Evolutionary conservation across 306 rosid genomes (phyloP).

Genomic region (Mimosa bimucronata): DNA sequence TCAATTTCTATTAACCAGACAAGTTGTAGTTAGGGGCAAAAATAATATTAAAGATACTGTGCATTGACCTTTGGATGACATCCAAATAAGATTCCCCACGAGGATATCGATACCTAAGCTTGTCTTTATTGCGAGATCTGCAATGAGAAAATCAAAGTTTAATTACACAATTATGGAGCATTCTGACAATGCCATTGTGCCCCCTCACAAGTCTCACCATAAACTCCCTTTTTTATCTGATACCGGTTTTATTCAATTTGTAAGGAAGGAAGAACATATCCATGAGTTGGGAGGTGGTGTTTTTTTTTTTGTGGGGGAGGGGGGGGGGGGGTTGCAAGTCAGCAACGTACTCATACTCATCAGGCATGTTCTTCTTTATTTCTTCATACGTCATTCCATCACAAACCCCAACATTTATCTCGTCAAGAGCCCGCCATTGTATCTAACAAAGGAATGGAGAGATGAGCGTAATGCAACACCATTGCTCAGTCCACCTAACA

Average conservation of each 20-base stretch:
- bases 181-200: not conserved
- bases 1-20: conserved; percentile 28
- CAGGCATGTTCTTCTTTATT: conserved; percentile 97
- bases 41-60: conserved; percentile 13
- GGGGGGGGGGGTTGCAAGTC: conserved; percentile 21
- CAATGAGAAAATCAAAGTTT: conserved; percentile 9
- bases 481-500: conserved; percentile 7
- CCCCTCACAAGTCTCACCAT: conserved; percentile 4
- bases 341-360: conserved; percentile 83
- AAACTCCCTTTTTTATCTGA: conserved; percentile 6
- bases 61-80: conserved; percentile 87
- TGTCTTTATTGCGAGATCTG: conserved; percentile 93
- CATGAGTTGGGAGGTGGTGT: not conserved
- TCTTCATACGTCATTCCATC: conserved; percentile 97
- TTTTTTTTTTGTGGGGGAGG: no score
- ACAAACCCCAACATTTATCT: conserved; percentile 89
- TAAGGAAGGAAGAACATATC: conserved; percentile 6
- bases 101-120: conserved; percentile 95
- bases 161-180: conserved; percentile 5
- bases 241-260: conserved; percentile 33
- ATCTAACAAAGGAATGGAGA: conserved; percentile 52
- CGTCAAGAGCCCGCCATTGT: conserved; percentile 99
- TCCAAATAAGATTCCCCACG: conserved; percentile 99
- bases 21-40: conserved; percentile 23
- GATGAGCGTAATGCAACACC: not conserved